Base-by-base conservation (phyloP, 1,284 basidiomycete species). In the Agroathelia rolfsii region DNA sequence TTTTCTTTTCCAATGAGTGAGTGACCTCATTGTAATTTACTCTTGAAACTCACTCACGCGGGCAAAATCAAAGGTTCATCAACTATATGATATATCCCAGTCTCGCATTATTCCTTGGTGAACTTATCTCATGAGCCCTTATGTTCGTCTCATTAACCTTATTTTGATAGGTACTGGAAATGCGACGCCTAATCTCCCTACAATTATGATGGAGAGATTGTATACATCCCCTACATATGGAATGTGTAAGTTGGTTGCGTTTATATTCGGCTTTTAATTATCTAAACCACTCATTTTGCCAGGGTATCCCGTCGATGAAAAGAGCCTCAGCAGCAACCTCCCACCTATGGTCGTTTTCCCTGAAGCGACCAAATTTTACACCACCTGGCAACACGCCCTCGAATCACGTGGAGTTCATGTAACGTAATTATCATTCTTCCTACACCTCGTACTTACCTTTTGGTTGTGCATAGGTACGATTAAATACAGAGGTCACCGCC, bases 1-100 rank as follows among this genome's bases (percentile, higher is more conserved):
- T 61, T 44, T 48, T 55, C 31, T 58, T 68, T 36, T 59, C 56
- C 5, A 48, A 59, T 23, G 59, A 62, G 45, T 58, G 14, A 24
- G 41, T 39, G 5, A 15, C 20, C 16, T 11, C 13, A 11, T 20
- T 23, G 3, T 9, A 18, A 18, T 20, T 24, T 10, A 13, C 8
- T 11, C 8, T 28, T 28, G 26, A 7, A 13, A 7, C 8, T 28
- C 7, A 8, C 15, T 8, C 13, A 8, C 26, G n/a, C n/a, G n/a
- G n/a, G n/a, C n/a, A n/a, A n/a, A n/a, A n/a, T n/a, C n/a, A n/a
- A n/a, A 43, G 41, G 31, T 43, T 43, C 34, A 43, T 43, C 22
- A 41, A 43, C 20, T 36, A 30, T 16, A 40, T 43, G 39, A 41
- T 43, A 7, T 40, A 40, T 26, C 41, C 41, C 6, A 40, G 38